Evolutionary conservation across 202 grass and related monocot genomes (phyloP), one percentile per base, ranked within the genome.

Genomic region (Elaeis oleifera): DNA sequence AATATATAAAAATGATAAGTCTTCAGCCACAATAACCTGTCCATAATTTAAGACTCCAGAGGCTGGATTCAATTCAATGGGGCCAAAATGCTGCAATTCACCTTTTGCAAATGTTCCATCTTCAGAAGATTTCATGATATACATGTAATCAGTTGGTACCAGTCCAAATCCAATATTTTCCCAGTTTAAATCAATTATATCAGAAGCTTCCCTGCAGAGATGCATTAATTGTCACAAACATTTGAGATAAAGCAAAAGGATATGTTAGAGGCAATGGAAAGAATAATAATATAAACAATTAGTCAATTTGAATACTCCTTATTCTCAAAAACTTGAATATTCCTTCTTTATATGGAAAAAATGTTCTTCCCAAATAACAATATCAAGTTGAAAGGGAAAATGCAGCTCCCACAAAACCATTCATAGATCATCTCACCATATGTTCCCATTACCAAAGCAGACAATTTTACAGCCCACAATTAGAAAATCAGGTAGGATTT

Each of bases 1-100:
- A 44, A 44, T 11, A 44, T 13, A 44, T 13, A 44, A 44, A 44
- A 44, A 44, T 3, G 11, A 44, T 44, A 44, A 44, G 36, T 44
- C 36, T 13, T 44, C 36, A 44, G 1, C 36, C 36, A 44, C 31
- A 68, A 75, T 74, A 71, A 95, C 83, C 90, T 86, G 85, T 25
- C 90, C 90, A 84, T 90, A 95, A 59, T 95, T 95, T 71, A 95
- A 72, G 27, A 95, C 85, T 59, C 85, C 90, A 63, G 90, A 69
- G 52, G 85, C 89, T n/a, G 90, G 85, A 56, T 64, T 85, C 20
- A 95, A 57, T 61, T 75, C 74, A 76, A 95, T 83, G 60, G 82
- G 77, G 53, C 85, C 90, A 68, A 79, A 95, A 16, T 51, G 85
- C 23, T 72, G 11, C 19, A 95, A 54, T 84, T 95, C 85, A 49